A percentile compares a stretch with the other conserved stretches of the same genome.
Evolutionary conservation across 108 stramenopile genomes (phyloP).

Genomic region (Bacterosira constricta): DNA sequence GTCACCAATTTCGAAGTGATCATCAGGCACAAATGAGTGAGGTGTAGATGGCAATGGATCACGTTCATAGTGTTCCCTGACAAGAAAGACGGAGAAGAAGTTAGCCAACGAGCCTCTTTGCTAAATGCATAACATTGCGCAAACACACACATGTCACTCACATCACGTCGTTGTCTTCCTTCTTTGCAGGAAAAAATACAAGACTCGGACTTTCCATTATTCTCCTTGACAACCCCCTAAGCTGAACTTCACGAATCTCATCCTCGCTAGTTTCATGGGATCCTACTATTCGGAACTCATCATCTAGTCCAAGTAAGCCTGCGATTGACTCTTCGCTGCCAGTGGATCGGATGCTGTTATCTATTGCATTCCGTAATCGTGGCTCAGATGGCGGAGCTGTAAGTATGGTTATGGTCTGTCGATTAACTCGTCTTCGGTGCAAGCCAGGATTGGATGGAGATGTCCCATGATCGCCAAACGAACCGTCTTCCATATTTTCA

Average conservation of each 20-base stretch:
- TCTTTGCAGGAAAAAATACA: constrained; percentile 74
- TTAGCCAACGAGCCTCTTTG: neutral
- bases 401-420: neutral
- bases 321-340: constrained; percentile 32
- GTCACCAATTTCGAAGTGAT: constrained; percentile 22
- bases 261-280: constrained; percentile 28
- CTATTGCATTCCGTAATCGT: too few species aligned
- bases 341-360: too few species aligned
- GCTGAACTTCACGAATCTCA: constrained; percentile 78
- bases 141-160: constrained; percentile 49
- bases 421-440: neutral
- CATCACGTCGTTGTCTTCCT: constrained; percentile 79
- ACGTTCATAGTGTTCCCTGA: constrained; percentile 24
- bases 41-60: neutral
- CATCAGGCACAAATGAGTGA: neutral
- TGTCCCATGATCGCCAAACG: too few species aligned
- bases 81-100: neutral
- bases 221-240: constrained; percentile 71
- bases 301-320: constrained; percentile 38
- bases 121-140: too few species aligned
- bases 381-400: neutral
- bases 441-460: neutral
- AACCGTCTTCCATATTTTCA: neutral
- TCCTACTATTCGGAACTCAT: constrained; percentile 36
- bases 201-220: constrained; percentile 74